These are phyloP conservation scores for Colletotrichum shisoi DNA, from an alignment of 2,329 filamentous ascomycete genomes.

Conservation along the genomic window DNA sequence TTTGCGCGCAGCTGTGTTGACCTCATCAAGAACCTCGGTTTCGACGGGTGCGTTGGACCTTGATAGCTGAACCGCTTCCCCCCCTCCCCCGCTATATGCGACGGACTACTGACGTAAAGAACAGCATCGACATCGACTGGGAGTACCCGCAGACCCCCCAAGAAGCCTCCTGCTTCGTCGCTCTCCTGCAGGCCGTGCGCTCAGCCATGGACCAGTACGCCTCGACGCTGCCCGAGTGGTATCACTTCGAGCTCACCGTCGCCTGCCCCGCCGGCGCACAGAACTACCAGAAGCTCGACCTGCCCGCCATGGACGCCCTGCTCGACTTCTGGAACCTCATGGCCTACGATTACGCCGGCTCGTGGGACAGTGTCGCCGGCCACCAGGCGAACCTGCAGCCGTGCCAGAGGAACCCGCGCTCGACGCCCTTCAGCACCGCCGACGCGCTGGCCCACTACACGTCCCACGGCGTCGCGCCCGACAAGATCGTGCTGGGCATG, in stretches of 20 bases:
- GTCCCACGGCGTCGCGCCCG: conserved; percentile 65
- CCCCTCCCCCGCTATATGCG: too few species aligned
- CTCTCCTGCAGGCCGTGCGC: conserved; percentile 65
- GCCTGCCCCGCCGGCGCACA: conserved; percentile 69
- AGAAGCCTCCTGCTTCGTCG: conserved; percentile 67
- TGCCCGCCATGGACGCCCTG: conserved; percentile 69
- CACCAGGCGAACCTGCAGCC: conserved; percentile 83
- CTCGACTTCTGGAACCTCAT: conserved; percentile 83
- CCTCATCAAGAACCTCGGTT: conserved; percentile 80
- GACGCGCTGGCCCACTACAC: conserved; percentile 76
- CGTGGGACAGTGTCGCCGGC: conserved; percentile 75
- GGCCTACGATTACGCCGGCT: conserved; percentile 88
- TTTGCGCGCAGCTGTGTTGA: conserved; percentile 80
- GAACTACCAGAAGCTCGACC: conserved; percentile 69
- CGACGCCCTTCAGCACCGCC: conserved; percentile 81
- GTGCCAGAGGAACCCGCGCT: conserved; percentile 62
- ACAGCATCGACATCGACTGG: conserved; percentile 69
- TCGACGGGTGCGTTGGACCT: conserved; percentile 62
- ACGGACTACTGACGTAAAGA: background rate
- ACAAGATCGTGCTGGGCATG: conserved; percentile 89
- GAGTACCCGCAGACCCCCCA: conserved; percentile 66
- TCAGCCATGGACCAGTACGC: conserved; percentile 66
- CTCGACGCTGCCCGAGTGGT: conserved; percentile 51
- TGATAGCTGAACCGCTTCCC: too few species aligned
- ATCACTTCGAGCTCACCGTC: conserved; percentile 71